Percentiles rank a stretch among this genome's conserved stretches.
These are phyloP conservation scores for Naematelia aurantialba DNA, from an alignment of 768 basidiomycete genomes.

Conservation along the genomic window DNA sequence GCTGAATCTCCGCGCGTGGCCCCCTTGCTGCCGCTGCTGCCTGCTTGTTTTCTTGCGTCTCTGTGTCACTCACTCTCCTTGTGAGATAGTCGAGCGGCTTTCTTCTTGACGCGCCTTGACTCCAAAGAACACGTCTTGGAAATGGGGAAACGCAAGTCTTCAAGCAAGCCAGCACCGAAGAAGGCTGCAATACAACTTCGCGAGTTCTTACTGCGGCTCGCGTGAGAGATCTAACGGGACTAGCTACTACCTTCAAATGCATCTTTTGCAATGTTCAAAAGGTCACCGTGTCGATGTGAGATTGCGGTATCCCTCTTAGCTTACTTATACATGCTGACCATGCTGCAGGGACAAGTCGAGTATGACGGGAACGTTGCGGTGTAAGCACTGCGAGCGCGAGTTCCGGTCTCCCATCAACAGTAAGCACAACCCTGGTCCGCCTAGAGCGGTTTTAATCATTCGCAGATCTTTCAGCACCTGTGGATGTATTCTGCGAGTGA, in stretches of 20 bases:
- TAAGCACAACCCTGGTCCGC: conserved; percentile 15
- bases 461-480: conserved; percentile 17
- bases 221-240: not conserved
- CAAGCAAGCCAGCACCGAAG: conserved; percentile 39
- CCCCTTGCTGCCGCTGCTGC: no score
- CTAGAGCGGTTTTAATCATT: conserved; percentile 17
- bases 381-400: conserved; percentile 78
- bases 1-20: conserved; percentile 12
- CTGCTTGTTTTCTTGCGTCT: no score
- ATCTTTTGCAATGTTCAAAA: conserved; percentile 46
- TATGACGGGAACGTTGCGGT: conserved; percentile 76
- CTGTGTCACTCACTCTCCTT: no score
- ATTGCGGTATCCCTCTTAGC: conserved; percentile 33
- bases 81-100: no score
- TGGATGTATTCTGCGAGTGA: conserved; percentile 69
- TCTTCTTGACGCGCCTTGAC: no score
- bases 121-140: no score
- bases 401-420: conserved; percentile 80
- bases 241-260: conserved; percentile 48
- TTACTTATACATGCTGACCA: not conserved
- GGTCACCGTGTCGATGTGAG: conserved; percentile 18
- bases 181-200: conserved; percentile 13
- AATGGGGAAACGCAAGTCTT: conserved; percentile 49
- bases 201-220: not conserved
- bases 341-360: conserved; percentile 52